These are phyloP conservation scores for Spongispora temasekensis DNA, from an alignment of 1,284 basidiomycete genomes.

Conservation along the genomic window DNA sequence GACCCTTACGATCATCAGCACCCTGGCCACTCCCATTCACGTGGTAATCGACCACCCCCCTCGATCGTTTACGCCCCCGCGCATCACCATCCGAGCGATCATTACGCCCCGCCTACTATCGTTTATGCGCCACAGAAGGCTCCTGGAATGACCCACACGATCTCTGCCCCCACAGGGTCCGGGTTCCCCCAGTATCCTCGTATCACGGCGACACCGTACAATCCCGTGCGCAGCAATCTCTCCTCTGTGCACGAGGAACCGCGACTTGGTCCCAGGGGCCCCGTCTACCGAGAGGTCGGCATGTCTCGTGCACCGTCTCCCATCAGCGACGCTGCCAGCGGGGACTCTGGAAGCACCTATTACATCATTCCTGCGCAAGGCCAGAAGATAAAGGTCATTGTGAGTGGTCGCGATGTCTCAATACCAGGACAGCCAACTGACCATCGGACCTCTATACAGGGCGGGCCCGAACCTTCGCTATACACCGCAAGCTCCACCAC, in stretches of 20 bases:
- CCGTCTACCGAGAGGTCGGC: conserved; percentile 32
- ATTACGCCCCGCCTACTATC: conserved; percentile 53
- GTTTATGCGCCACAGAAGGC: conserved; percentile 45
- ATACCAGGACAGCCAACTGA: conserved; percentile 8
- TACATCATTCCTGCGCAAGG: conserved; percentile 66
- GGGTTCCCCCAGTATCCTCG: conserved; percentile 37
- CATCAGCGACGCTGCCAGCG: conserved; percentile 45
- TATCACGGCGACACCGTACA: conserved; percentile 39
- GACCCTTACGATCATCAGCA: conserved; percentile 34
- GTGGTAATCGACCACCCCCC: conserved; percentile 43
- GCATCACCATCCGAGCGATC: conserved; percentile 40
- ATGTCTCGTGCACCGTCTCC: conserved; percentile 31
- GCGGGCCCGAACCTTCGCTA: conserved; percentile 49
- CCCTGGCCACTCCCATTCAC: conserved; percentile 40
- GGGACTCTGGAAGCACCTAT: conserved; percentile 66
- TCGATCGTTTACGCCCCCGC: conserved; percentile 53
- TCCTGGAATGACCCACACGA: conserved; percentile 53
- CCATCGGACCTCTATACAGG: conserved; percentile 28
- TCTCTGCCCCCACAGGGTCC: conserved; percentile 50
- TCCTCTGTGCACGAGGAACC: conserved; percentile 37
- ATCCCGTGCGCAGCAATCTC: conserved; percentile 34
- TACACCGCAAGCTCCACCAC: conserved; percentile 53
- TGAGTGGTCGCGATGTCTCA: conserved; percentile 46
- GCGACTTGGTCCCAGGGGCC: conserved; percentile 28
- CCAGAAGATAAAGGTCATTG: conserved; percentile 70